Conservation (phyloP, 768 basidiomycete species). For the Candolleomyces eurysporus region DNA sequence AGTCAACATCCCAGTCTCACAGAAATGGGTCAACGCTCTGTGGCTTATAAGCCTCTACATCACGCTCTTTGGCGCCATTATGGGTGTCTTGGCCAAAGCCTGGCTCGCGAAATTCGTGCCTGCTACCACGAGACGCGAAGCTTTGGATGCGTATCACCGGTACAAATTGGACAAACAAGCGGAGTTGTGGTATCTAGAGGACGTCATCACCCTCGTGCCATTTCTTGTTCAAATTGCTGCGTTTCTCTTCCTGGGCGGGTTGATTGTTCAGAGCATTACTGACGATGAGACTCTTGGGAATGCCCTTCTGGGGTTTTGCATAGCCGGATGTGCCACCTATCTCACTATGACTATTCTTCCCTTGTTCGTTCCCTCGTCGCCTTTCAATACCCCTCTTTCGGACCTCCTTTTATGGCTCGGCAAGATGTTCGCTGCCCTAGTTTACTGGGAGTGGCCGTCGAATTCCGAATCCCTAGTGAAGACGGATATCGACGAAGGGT, state of each 20-base stretch:
- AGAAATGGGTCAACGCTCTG: conserved; percentile 20
- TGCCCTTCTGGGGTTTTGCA: not conserved
- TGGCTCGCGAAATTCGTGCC: conserved; percentile 18
- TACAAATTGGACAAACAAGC: conserved; percentile 15
- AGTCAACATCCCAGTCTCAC: conserved; percentile 11
- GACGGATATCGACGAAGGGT: not conserved
- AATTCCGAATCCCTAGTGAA: not conserved
- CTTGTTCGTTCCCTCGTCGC: not conserved
- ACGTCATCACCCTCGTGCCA: conserved; percentile 15
- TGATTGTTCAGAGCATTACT: conserved; percentile 6
- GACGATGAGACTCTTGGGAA: not conserved
- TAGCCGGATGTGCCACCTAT: not conserved
- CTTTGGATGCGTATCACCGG: conserved; percentile 16
- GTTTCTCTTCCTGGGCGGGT: conserved; percentile 18
- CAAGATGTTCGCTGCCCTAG: too few species aligned
- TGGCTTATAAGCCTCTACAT: conserved; percentile 25
- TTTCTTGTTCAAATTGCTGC: conserved; percentile 15
- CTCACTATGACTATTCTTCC: conserved; percentile 2
- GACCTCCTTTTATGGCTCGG: conserved; percentile 4
- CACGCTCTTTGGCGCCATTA: conserved; percentile 23
- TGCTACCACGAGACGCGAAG: conserved; percentile 12
- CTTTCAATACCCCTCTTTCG: conserved; percentile 6
- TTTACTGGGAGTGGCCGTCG: too few species aligned
- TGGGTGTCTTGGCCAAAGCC: conserved; percentile 21
- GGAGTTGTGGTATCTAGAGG: conserved; percentile 13